Evolutionary conservation across 768 basidiomycete species (phyloP).

Genomic region (Russula emetica): DNA sequence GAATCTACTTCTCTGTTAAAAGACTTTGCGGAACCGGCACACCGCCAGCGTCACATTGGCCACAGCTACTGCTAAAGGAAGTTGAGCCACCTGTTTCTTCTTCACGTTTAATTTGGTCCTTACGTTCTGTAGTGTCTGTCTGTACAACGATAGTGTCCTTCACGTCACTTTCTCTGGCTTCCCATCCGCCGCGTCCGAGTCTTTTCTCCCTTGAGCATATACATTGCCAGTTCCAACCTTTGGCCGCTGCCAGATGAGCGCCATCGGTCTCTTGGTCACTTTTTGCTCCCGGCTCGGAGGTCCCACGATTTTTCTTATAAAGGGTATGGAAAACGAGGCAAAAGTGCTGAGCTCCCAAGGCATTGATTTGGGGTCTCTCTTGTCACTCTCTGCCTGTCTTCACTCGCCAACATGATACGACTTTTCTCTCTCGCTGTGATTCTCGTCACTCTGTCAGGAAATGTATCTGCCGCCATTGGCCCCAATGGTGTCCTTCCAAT

Average conservation of each 20-base stretch:
- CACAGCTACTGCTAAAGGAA: neutral
- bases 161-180: neutral
- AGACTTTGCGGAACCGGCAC: too few relatives aligned
- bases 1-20: too few relatives aligned
- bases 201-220: neutral
- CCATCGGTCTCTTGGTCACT: neutral
- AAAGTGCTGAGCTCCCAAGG: neutral
- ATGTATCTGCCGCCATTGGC: constrained; percentile 25
- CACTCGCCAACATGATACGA: constrained; percentile 3
- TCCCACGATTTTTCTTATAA: neutral
- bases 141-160: neutral
- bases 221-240: neutral
- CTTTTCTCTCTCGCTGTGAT: constrained; percentile 6
- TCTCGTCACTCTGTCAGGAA: constrained; percentile 7
- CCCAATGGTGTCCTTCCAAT: constrained; percentile 28
- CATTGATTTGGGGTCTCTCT: neutral
- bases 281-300: neutral
- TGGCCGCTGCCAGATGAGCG: neutral
- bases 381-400: neutral
- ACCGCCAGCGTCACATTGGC: too few relatives aligned
- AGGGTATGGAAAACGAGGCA: neutral
- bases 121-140: neutral
- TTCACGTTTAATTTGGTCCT: neutral
- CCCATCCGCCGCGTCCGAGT: neutral
- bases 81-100: neutral